Conservation (phyloP, 1,284 basidiomycete genomes). For the Xerocomus alliaceus region DNA sequence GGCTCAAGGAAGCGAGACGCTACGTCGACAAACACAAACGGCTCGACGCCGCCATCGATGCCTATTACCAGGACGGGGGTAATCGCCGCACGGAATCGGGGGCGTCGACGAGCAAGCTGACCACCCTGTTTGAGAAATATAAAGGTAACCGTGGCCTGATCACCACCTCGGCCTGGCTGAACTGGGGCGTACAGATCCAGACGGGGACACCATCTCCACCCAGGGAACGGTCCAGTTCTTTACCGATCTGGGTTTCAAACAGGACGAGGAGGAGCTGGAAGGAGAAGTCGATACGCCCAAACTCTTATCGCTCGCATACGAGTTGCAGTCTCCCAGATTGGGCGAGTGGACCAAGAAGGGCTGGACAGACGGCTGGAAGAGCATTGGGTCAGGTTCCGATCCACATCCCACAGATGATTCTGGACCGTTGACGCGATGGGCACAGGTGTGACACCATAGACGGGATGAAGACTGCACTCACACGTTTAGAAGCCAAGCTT, state of each 20-base stretch:
- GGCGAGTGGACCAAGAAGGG: slow-evolving; percentile 79
- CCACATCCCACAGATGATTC: neutral
- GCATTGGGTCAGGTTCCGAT: slow-evolving; percentile 56
- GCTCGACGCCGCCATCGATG: slow-evolving; percentile 78
- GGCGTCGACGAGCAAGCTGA: slow-evolving; percentile 64
- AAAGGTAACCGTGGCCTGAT: slow-evolving; percentile 58
- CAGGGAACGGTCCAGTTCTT: slow-evolving; percentile 81
- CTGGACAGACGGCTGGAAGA: slow-evolving; percentile 85
- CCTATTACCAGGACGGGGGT: slow-evolving; percentile 65
- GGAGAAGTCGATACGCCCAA: slow-evolving; percentile 77
- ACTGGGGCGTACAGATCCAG: slow-evolving; percentile 51
- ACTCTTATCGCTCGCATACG: slow-evolving; percentile 76
- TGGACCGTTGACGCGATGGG: slow-evolving; percentile 11
- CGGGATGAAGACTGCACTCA: slow-evolving; percentile 68
- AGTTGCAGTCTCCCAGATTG: slow-evolving; percentile 74
- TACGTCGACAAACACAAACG: slow-evolving; percentile 76
- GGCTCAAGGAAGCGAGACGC: slow-evolving; percentile 68
- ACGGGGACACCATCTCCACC: slow-evolving; percentile 65
- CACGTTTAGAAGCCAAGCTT: slow-evolving; percentile 67
- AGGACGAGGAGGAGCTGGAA: slow-evolving; percentile 56
- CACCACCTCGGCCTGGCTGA: neutral
- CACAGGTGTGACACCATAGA: slow-evolving; percentile 75
- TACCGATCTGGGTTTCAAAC: slow-evolving; percentile 35
- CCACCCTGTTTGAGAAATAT: slow-evolving; percentile 76
- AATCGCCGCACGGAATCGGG: slow-evolving; percentile 33